A percentile compares a stretch with the other conserved stretches of the same genome.
phyloP scores from a whole-genome alignment of 176 grass and related monocot species.

The Carex myosuroides region DNA sequence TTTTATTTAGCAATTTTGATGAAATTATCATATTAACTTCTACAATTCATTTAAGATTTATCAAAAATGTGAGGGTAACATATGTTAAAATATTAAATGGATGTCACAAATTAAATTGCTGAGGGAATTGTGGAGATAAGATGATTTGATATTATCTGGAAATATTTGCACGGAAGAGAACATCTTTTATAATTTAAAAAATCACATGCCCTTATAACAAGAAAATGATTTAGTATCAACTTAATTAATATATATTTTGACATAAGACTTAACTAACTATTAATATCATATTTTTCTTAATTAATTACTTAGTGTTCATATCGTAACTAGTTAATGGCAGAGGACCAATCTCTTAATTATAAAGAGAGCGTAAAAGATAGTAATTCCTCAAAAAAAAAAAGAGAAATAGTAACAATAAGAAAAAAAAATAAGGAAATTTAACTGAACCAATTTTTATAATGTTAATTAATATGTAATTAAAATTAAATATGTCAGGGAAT shows the following conservation, averaged over 20 bases:
- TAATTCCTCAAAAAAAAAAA: not conserved
- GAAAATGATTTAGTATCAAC: too few species aligned
- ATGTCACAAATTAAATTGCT: not conserved
- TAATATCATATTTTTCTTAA: too few species aligned
- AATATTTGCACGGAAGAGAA: not conserved
- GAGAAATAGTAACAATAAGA: not conserved
- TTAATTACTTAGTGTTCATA: too few species aligned
- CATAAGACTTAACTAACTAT: too few species aligned
- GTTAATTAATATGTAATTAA: not conserved
- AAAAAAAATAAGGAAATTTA: not conserved
- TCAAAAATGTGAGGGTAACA: not conserved
- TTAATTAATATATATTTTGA: not conserved
- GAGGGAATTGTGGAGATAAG: not conserved
- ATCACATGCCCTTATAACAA: too few species aligned
- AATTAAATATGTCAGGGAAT: too few species aligned
- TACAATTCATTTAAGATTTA: not conserved
- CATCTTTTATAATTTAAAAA: too few species aligned
- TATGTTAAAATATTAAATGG: not conserved
- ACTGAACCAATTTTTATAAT: too few species aligned
- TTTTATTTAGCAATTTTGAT: not conserved
- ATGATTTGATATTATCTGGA: not conserved
- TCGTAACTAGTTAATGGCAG: too few species aligned
- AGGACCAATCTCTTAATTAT: too few species aligned
- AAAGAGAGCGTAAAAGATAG: not conserved
- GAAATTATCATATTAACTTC: not conserved